Evolutionary conservation across 2,329 filamentous ascomycete genomes (phyloP), one percentile per base, ranked within the genome.

Genomic region (Thermoascus crustaceus): DNA sequence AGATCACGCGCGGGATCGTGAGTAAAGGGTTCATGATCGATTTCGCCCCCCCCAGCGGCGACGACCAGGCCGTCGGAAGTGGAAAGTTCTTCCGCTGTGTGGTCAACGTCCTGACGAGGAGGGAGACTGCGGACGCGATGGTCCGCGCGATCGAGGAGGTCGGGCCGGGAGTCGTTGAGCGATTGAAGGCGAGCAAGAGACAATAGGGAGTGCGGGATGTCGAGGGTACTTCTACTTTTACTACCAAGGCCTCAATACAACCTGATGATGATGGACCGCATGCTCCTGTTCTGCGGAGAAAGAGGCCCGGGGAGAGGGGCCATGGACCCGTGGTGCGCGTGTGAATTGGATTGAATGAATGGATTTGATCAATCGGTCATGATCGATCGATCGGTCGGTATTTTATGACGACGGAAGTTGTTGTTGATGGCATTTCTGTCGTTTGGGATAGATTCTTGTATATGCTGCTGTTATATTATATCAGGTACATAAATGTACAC

Each of bases 41-140:
- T 55, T 80, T 71, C 62, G 75, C 76, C 29, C 74, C 74, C 3
- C 63, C 65, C 1, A 60, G 55, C 25, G 50, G 33, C 37, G 70
- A 66, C 45, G 63, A 63, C 11, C 58, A 64, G 18, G 73, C 71
- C 7, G 58, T 60, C n/a, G 68, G 68, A 20, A 66, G 67, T 40
- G 80, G 80, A 0, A 74, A 70, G 49, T 83, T 84, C 48, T 81
- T 85, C 51, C 64, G 80, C 29, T 80, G 78, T 7, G 80, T 85
- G 13, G 75, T 84, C 3, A 82, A 81, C 62, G 67, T 73, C 2
- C 67, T 69, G 37, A 82, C 78, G 23, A 67, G 61, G 41, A 70
- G 49, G 47, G 73, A 70, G 43, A 82, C 78, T 1, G 59, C 82
- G 19, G 76, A 80, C 45, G 71, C 69, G n/a, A 58, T 85, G 40